Evolutionary conservation across 2,329 filamentous ascomycete genomes (phyloP).

Genomic region (Aspergillus quadricinctus): DNA sequence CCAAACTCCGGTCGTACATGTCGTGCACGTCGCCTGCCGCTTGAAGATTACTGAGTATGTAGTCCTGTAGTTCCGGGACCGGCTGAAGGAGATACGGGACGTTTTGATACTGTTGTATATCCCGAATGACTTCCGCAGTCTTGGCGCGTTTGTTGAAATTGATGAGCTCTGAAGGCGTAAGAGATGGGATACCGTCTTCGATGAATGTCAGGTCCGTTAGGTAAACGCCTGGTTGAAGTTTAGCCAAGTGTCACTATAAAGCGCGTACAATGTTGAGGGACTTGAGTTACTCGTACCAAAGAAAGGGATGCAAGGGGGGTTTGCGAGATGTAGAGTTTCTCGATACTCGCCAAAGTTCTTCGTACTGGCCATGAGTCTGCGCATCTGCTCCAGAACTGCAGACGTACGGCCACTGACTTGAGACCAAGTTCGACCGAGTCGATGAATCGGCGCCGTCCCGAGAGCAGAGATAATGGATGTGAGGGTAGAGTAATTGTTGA

Average conservation of each 20-base stretch:
- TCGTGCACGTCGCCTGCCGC: constrained; percentile 93
- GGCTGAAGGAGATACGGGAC: constrained; percentile 89
- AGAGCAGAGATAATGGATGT: constrained; percentile 97
- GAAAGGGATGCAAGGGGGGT: constrained; percentile 96
- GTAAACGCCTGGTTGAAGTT: constrained; percentile 67
- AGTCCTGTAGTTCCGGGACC: constrained; percentile 89
- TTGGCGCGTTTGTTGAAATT: constrained; percentile 98
- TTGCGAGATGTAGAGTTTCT: constrained; percentile 85
- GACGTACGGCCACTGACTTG: constrained; percentile 84
- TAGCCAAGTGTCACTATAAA: constrained; percentile 1
- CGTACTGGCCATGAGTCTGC: constrained; percentile 89
- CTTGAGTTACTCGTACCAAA: constrained; percentile 62
- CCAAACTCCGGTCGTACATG: constrained; percentile 97
- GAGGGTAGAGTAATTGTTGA: constrained; percentile 97
- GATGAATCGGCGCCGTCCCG: constrained; percentile 89
- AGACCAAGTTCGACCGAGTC: constrained; percentile 89
- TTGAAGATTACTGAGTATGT: constrained; percentile 95
- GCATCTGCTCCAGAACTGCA: constrained; percentile 80
- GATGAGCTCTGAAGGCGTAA: constrained; percentile 94
- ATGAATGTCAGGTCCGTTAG: constrained; percentile 97
- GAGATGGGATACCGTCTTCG: constrained; percentile 92
- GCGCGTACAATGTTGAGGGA: not conserved
- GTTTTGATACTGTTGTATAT: constrained; percentile 98
- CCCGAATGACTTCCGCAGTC: constrained; percentile 95
- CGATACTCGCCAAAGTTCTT: constrained; percentile 98